These are phyloP conservation scores for Brassica rapa DNA, from an alignment of 345 rosid genomes.

Conservation along the genomic window DNA sequence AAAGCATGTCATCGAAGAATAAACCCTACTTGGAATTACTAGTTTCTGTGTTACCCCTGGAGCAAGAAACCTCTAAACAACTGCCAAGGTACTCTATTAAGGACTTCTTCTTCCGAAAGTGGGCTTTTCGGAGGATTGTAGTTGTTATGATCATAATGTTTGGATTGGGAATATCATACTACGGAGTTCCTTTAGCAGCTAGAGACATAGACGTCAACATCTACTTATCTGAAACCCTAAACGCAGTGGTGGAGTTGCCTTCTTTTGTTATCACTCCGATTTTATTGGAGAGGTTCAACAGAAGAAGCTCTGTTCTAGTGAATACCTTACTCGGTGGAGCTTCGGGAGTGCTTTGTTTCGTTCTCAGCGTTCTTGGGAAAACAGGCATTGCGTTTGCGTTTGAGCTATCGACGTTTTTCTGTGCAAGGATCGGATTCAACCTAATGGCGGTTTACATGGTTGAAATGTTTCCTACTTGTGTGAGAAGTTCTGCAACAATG, in stretches of 20 bases:
- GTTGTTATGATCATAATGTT: constrained; percentile 43
- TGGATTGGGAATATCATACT: constrained; percentile 51
- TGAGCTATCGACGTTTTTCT: constrained; percentile 56
- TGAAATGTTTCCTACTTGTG: constrained; percentile 59
- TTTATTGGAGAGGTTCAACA: constrained; percentile 36
- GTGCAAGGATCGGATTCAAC: constrained; percentile 45
- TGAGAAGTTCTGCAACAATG: constrained; percentile 49
- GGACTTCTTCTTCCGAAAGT: constrained; percentile 22
- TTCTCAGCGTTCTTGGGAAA: constrained; percentile 1
- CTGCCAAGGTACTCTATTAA: constrained; percentile 21
- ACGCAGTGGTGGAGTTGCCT: constrained; percentile 49
- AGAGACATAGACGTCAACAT: constrained; percentile 44
- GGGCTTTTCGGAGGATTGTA: constrained; percentile 26
- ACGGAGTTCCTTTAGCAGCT: constrained; percentile 51
- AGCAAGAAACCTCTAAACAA: constrained; percentile 1
- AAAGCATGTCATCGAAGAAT: constrained; percentile 2
- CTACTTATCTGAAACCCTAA: constrained; percentile 50
- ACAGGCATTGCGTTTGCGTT: constrained; percentile 32
- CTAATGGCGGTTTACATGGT: constrained; percentile 45
- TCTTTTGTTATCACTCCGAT: constrained; percentile 41
- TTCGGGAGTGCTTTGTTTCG: constrained; percentile 39
- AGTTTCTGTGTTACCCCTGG: not conserved
- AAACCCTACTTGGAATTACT: constrained; percentile 19
- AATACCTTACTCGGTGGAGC: constrained; percentile 43
- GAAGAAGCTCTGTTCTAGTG: constrained; percentile 44